Evolutionary conservation across 139 green algal genomes (phyloP), one percentile per base, ranked within the genome.

Genomic region (Edaphochlamys debaryana): DNA sequence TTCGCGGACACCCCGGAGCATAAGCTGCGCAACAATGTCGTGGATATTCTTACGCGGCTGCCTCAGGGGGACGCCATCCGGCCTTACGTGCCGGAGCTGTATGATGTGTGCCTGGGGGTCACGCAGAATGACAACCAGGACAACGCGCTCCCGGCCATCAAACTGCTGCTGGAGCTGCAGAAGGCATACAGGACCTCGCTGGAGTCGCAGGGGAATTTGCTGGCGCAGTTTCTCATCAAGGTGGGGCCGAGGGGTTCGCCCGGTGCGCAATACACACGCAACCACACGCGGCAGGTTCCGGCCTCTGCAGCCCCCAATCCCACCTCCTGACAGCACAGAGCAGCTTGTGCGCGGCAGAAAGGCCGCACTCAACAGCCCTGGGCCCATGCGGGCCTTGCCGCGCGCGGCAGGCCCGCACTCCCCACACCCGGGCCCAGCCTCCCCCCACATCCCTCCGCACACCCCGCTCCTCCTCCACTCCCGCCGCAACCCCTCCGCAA

Each of bases 111-210:
- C 34, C 77, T 97, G 45, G n/a, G 74, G 25, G 91, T 97, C 23
- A 80, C 98, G 8, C 68, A 81, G 37, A 82, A 52, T 2, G 97
- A 99, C 88, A 96, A 97, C 67, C 96, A 99, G 89, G 94, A 97
- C 5, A 98, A 98, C 79, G 96, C 87, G 0, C 75, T 98, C 20
- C 79, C 98, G 0, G 90, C 87, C 20, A 88, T 98, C 66, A 93
- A 94, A 27, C 85, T 97, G 30, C 81, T 97, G 7, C 94, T 98
- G 73, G 97, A 99, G 72, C 69, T 99, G 42, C 92, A 98, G 84
- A 98, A 99, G 80, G 89, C 91, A 13, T 97, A 95, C 81, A 90
- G 93, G 52, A 69, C 67, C 8, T 83, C 69, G 6, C 84, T 96
- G 56, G 90, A 95, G 77, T 66, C 88, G 34, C 88, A 95, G 45